Conservation (phyloP, 2,329 filamentous ascomycete species). For the Didymella arachidicola region DNA sequence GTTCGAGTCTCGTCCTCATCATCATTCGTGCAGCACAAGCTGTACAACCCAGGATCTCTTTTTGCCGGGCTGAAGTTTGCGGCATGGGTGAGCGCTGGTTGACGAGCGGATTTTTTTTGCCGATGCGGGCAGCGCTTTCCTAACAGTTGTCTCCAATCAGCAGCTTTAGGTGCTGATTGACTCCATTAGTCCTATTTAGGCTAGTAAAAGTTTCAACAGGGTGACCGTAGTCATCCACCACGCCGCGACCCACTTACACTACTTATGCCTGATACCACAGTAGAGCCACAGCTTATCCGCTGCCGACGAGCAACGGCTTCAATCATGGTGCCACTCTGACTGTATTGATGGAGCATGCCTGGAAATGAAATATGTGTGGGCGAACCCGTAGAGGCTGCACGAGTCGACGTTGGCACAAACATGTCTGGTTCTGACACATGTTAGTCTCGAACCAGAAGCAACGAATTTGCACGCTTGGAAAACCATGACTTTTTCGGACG, state of each 20-base stretch:
- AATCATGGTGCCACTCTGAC: background rate
- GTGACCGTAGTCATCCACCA: too few relatives aligned
- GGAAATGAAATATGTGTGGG: background rate
- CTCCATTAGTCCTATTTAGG: too few relatives aligned
- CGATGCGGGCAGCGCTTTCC: background rate
- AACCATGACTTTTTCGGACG: background rate
- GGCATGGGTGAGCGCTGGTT: background rate
- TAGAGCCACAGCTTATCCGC: background rate
- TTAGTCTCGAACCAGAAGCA: background rate
- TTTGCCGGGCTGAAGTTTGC: background rate
- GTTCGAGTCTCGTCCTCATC: constrained; percentile 52
- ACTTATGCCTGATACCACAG: too few relatives aligned
- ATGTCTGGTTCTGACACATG: background rate
- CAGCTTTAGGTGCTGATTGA: too few relatives aligned
- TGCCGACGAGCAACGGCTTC: background rate
- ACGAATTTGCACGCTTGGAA: background rate
- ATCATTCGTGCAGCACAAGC: constrained; percentile 29
- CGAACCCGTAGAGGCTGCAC: background rate
- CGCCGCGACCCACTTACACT: too few relatives aligned
- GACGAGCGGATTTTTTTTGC: background rate
- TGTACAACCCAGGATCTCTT: constrained; percentile 13
- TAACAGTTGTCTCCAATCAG: background rate
- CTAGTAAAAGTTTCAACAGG: too few relatives aligned
- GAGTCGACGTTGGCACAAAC: background rate
- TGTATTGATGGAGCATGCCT: background rate